These are phyloP conservation scores for Globisporangium lucens DNA, from an alignment of 352 stramenopile species.

Conservation along the genomic window DNA sequence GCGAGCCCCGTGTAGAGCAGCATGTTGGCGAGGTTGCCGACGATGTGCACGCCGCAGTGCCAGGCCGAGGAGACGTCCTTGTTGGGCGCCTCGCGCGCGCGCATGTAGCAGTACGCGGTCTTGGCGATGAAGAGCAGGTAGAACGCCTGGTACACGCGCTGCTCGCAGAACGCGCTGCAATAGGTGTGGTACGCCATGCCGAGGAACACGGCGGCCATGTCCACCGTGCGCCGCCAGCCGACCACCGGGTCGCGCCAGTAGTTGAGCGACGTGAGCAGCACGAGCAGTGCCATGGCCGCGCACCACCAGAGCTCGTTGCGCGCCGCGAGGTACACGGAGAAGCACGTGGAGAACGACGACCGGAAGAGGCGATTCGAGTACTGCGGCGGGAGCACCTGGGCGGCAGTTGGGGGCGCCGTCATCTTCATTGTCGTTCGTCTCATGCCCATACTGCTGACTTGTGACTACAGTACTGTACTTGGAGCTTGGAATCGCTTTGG, in stretches of 20 bases:
- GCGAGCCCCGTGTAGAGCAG: conserved; percentile 69
- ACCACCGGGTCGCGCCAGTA: conserved; percentile 74
- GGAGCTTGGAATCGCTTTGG: neutral
- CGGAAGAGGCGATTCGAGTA: conserved; percentile 72
- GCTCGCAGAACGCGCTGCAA: conserved; percentile 46
- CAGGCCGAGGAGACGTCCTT: conserved; percentile 72
- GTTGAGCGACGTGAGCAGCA: conserved; percentile 83
- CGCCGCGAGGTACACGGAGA: conserved; percentile 53
- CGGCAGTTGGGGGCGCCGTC: neutral
- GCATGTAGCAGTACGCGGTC: conserved; percentile 69
- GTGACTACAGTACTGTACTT: no score
- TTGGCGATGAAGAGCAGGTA: conserved; percentile 70
- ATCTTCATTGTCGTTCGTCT: neutral
- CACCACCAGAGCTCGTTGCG: conserved; percentile 64
- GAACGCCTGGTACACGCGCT: conserved; percentile 49
- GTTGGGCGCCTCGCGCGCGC: conserved; percentile 51
- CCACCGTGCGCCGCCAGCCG: conserved; percentile 69
- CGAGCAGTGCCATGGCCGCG: conserved; percentile 52
- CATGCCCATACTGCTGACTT: neutral
- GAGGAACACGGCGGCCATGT: conserved; percentile 63
- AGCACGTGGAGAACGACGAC: conserved; percentile 67
- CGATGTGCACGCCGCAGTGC: conserved; percentile 75
- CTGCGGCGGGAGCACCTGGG: conserved; percentile 55
- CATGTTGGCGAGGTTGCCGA: conserved; percentile 77
- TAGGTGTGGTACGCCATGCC: conserved; percentile 69